Evolutionary conservation across 345 rosid species (phyloP), one percentile per base, ranked within the genome.

Genomic region (Trapa bicornis): DNA sequence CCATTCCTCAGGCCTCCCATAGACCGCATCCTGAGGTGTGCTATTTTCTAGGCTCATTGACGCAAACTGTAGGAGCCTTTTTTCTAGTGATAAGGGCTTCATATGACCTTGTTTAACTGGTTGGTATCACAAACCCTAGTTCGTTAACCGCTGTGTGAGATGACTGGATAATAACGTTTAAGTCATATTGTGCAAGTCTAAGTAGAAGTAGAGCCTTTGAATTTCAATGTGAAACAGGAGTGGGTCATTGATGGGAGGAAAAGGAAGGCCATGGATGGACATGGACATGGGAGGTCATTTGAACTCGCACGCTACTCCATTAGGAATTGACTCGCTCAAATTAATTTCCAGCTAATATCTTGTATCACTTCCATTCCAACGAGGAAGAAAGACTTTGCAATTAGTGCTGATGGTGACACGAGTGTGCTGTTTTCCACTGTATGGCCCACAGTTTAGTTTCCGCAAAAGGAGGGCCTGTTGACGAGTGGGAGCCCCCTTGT

Each of bases 291-390:
- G 37, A 58, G 32, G 61, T 32, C 63, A 33, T 33, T 58, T 58
- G 37, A 58, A 2, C 37, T 11, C 37, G 63, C 63, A 58, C 63
- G 63, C 35, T 58, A 58, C 63, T 58, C 38, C 63, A 58, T 33
- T 8, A 2, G 16, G 37, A 58, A 58, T 32, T 58, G 63, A 8
- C 63, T 58, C 37, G 13, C 22, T 16, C 56, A 4, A 2, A 3
- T 50, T 50, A 45, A 11, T 45, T 41, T 45, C 22, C 56, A 4
- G 14, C 53, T 17, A 14, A 48, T 48, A 3, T 48, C 7, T 50
- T 15, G 29, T 22, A 45, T 45, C 48, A 7, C 48, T 11, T 11
- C 13, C 48, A 45, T 11, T 11, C 13, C 48, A 45, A 2, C 7
- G 8, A 45, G 13, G 13, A 45, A 45, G 48, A 45, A 11, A 45